Conservation (phyloP, 257 asterid species). For the Sherardia arvensis region DNA sequence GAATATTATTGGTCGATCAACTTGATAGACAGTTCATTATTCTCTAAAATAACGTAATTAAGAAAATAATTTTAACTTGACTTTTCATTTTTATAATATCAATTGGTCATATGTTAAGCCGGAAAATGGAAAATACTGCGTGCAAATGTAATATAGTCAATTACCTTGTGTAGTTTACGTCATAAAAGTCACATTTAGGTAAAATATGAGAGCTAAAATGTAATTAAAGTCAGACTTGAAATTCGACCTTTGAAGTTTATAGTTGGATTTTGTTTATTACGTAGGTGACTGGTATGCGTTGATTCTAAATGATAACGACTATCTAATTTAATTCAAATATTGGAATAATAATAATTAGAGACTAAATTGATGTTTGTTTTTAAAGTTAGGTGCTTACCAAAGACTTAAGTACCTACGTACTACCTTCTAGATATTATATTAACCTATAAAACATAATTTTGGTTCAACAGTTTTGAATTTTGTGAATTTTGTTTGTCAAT, state of each 20-base stretch:
- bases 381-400: not conserved
- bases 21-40: not conserved
- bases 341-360: too few species aligned
- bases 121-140: not conserved
- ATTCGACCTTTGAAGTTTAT: too few species aligned
- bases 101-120: not conserved
- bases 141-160: not conserved
- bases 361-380: too few species aligned
- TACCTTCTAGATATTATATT: not conserved
- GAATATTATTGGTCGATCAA: not conserved
- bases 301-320: too few species aligned
- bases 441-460: not conserved
- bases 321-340: too few species aligned
- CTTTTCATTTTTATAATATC: not conserved
- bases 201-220: not conserved
- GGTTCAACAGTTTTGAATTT: too few species aligned
- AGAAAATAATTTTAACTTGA: not conserved
- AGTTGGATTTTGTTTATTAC: too few species aligned
- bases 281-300: not conserved
- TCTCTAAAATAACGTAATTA: too few species aligned
- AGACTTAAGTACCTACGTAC: not conserved
- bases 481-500: too few species aligned
- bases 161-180: not conserved
- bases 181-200: not conserved
- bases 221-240: too few species aligned